phyloP scores from a whole-genome alignment of 495 filamentous ascomycete genomes.

The Penicillium tannophilum region DNA sequence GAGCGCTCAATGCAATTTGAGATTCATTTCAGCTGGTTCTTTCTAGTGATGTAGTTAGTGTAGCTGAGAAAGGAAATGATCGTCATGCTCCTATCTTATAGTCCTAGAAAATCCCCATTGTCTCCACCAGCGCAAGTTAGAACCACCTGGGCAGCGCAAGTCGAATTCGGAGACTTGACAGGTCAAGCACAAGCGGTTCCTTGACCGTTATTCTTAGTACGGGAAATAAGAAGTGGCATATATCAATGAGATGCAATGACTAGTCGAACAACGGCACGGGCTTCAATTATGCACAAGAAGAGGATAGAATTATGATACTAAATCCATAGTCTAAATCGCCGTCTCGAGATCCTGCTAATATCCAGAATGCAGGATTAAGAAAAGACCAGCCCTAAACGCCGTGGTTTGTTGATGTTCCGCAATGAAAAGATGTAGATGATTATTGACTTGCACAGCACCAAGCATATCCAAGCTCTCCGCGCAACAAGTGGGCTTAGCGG shows the following conservation, averaged over 20 bases:
- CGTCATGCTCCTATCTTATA: no score
- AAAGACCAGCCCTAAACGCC: constrained; percentile 26
- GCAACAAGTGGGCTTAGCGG: constrained; percentile 34
- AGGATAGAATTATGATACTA: constrained; percentile 22
- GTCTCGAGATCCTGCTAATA: constrained; percentile 13
- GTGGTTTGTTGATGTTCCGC: constrained; percentile 17
- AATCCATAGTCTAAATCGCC: constrained; percentile 24
- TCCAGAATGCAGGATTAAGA: constrained; percentile 10
- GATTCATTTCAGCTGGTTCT: neutral
- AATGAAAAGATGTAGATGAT: constrained; percentile 18
- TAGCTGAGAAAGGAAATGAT: no score
- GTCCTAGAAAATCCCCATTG: no score
- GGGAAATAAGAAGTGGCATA: neutral
- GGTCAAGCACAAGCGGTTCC: no score
- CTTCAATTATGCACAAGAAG: constrained; percentile 5
- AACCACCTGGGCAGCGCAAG: no score
- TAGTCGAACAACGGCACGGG: neutral
- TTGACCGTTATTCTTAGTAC: no score
- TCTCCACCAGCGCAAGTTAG: no score
- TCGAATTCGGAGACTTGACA: no score
- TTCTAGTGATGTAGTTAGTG: neutral
- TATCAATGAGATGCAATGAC: neutral
- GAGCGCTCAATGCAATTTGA: constrained; percentile 11
- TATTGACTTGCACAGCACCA: constrained; percentile 35
- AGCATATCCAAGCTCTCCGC: constrained; percentile 32